Evolutionary conservation across 1,139 yeast genomes (phyloP).

Genomic region (Magnusiomyces tetraspermus): DNA sequence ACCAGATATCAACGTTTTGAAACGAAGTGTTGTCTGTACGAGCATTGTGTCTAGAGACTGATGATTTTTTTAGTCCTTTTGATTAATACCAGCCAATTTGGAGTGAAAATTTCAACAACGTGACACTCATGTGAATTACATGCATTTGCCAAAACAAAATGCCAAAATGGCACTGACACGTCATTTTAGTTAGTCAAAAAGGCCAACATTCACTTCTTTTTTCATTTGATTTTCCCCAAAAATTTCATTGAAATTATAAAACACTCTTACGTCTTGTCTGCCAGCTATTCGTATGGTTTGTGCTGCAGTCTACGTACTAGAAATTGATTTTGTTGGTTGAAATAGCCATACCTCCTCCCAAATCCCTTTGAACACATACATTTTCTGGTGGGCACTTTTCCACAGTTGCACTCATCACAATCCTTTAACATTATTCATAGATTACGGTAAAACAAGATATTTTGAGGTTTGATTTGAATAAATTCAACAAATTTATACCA

Average conservation of each 20-base stretch:
- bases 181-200: too few species aligned
- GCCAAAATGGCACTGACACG: too few species aligned
- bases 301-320: not conserved
- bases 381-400: slow-evolving; percentile 3
- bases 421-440: too few species aligned
- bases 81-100: not conserved
- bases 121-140: too few species aligned
- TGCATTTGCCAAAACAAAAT: too few species aligned
- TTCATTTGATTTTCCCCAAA: too few species aligned
- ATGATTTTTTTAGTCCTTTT: not conserved
- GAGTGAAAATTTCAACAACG: not conserved
- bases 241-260: too few species aligned
- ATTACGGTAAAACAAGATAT: too few species aligned
- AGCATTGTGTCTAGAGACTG: not conserved
- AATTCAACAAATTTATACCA: too few species aligned
- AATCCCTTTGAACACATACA: slow-evolving; percentile 1
- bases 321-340: slow-evolving; percentile 4
- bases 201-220: too few species aligned
- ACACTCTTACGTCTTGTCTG: too few species aligned
- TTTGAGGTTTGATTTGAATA: too few species aligned
- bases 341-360: not conserved
- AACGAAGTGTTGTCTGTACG: not conserved
- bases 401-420: not conserved
- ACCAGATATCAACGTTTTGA: not conserved
- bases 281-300: not conserved